phyloP scores from a whole-genome alignment of 2,329 filamentous ascomycete species.

The Sclerotinia glacialis region DNA sequence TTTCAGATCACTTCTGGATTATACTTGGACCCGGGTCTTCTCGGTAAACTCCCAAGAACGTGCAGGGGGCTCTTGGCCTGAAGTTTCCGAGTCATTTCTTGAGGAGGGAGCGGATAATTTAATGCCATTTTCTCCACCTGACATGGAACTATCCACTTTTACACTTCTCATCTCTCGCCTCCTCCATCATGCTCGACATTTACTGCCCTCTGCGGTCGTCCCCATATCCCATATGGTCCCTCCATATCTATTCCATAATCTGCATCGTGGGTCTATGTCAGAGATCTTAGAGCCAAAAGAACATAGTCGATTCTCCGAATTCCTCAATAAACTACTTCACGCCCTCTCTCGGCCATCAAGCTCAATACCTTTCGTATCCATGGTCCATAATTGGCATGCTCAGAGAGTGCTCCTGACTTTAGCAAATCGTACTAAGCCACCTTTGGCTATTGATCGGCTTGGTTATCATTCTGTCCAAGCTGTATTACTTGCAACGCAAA shows the following conservation, averaged over 20 bases:
- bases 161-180: slow-evolving; percentile 25
- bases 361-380: slow-evolving; percentile 41
- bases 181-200: slow-evolving; percentile 34
- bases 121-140: background rate
- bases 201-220: slow-evolving; percentile 35
- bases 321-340: slow-evolving; percentile 46
- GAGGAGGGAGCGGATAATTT: background rate
- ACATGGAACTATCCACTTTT: slow-evolving; percentile 20
- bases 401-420: slow-evolving; percentile 53
- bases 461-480: slow-evolving; percentile 55
- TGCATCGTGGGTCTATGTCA: slow-evolving; percentile 10
- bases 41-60: background rate
- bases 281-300: slow-evolving; percentile 18
- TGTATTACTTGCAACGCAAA: slow-evolving; percentile 53
- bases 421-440: slow-evolving; percentile 48
- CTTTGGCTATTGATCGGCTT: slow-evolving; percentile 49
- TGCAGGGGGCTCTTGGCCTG: background rate
- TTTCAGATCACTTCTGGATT: slow-evolving; percentile 25
- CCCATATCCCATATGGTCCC: slow-evolving; percentile 32
- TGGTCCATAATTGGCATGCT: slow-evolving; percentile 55
- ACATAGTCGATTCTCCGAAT: slow-evolving; percentile 31
- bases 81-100: background rate
- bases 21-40: slow-evolving; percentile 25
- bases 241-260: slow-evolving; percentile 26
- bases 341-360: slow-evolving; percentile 42